Evolutionary conservation across 495 filamentous ascomycete species (phyloP), one percentile per base, ranked within the genome.

Genomic region (Sabuloglossum arenarium): DNA sequence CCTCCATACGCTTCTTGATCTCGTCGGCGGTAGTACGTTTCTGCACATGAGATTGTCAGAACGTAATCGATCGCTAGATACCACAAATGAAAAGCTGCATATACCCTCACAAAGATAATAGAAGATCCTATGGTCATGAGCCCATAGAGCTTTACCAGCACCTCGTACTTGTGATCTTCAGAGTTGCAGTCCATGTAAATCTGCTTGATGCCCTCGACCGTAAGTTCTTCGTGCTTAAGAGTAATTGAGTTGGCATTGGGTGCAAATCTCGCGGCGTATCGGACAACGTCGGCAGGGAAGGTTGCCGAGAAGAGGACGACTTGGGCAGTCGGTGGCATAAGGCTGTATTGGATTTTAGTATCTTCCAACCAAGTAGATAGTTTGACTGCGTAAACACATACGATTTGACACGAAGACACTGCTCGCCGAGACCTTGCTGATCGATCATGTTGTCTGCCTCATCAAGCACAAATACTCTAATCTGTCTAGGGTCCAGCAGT

Each of bases 401-500:
- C 88, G 64, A 63, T 71, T 88, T 94, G 58, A 94, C 86, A 59
- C 90, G 82, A 55, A 86, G 75, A 66, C 88, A 96, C 70, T 97
- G 91, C 58, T 96, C 93, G 56, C 89, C 89, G 54, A 99, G 69
- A 28, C 93, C 93, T 69, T 94, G 86, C 68, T 86, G 81, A 61
- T 97, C 93, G 3, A 86, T 72, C 89, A 96, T 94, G 70, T 94
- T 94, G 67, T 96, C 89, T 31, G 89, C 89, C 67, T 96, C 89
- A 65, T 96, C 89, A 46, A 96, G 71, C 54, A 93, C 86, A 55
- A 95, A 75, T 19, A 94, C 76, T 68, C 79, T 82, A 52, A 95
- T 67, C 27, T 79, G 68, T 6, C 67, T 74, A 0, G 76, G 67
- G 53, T 86, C 73, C 58, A 95, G 74, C 60, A 78, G 74, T 55